Evolutionary conservation across 805 yeast species (phyloP), one percentile per base, ranked within the genome.

Genomic region (Blastobotrys peoriensis): DNA sequence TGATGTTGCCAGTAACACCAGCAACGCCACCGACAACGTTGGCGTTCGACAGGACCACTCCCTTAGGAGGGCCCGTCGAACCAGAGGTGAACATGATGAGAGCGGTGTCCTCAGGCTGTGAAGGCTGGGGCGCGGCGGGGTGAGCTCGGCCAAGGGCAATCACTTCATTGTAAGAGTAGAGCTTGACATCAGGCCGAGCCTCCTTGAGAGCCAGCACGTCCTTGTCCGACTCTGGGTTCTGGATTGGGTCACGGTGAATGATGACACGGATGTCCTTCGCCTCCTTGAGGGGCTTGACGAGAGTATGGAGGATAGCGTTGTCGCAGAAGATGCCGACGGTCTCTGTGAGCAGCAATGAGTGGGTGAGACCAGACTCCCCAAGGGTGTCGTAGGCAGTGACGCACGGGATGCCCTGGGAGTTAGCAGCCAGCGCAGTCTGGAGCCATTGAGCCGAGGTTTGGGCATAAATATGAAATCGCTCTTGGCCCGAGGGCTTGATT

Each of bases 331-430:
- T 71, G 18, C 82, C 95, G 43, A 66, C 71, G 21, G 95, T 78
- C 40, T 74, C 85, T 3, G 98, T 87, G 68, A 89, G 86, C 34
- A 75, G 73, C 59, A 93, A 72, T 2, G 97, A 88, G 66, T 84
- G 95, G 46, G 82, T 83, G 33, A 57, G 49, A 19, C 96, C 96
- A 30, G 75, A 74, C 65, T 87, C 95, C 46, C 97, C 97, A 53
- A 89, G 73, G 36, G 96, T 87, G 64, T 89, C 97, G 65, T 93
- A 93, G 33, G 98, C 98, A 13, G 98, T 93, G 34, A 88, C 98
- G 46, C 84, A 75, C 19, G 98, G 85, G 48, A 93, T 81, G 40
- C 75, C 67, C 65, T 87, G 96, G 42, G 88, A 70, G 56, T 78
- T 77, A 43, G 86, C 74, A 13, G 89, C 96, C 47, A 86, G 64